phyloP scores from a whole-genome alignment of 2,329 filamentous ascomycete species.

The Biscogniauxia marginata region DNA sequence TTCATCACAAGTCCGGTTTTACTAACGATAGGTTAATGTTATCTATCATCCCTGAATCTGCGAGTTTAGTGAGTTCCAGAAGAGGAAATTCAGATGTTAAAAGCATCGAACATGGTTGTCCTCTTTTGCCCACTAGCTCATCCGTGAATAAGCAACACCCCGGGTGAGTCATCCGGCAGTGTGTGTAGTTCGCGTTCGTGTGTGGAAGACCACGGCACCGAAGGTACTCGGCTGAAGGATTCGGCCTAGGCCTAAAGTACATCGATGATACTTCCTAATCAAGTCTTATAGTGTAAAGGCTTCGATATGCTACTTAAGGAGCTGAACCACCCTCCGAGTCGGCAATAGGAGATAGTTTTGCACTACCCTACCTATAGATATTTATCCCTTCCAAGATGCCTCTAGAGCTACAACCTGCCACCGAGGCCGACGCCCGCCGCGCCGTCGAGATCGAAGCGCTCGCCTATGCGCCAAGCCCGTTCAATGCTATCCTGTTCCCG shows the following conservation, averaged over 20 bases:
- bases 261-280: no score
- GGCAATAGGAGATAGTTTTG: no score
- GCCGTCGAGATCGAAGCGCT: conserved; percentile 37
- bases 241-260: no score
- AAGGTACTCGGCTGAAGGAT: no score
- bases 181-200: background rate
- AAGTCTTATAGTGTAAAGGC: no score
- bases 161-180: background rate
- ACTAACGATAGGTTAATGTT: no score
- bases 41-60: no score
- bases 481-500: conserved; percentile 34
- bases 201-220: background rate
- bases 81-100: background rate
- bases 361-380: no score
- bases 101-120: background rate
- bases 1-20: no score
- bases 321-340: no score
- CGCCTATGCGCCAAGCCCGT: conserved; percentile 36
- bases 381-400: conserved; percentile 39
- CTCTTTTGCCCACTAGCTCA: background rate
- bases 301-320: no score
- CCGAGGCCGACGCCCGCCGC: conserved; percentile 36
- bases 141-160: background rate
- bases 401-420: conserved; percentile 36
- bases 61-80: no score